Base-by-base conservation (phyloP, 768 basidiomycete genomes). In the Russula sp. region DNA sequence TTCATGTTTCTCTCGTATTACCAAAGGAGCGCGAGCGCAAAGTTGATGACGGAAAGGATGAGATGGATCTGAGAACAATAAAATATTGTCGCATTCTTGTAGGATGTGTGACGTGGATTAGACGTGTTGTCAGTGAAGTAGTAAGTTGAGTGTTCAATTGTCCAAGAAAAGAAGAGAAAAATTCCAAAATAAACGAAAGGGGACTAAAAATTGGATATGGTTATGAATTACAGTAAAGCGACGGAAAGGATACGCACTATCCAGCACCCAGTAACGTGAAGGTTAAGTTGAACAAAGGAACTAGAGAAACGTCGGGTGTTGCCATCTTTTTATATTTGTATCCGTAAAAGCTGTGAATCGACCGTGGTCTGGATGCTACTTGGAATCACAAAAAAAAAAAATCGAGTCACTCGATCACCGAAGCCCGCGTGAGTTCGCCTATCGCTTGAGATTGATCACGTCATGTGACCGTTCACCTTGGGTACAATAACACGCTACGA, bases 11-110 rank as follows among this genome's bases (percentile, higher is more conserved):
- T 40, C 38, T n/a, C 42, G 42, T n/a, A 44, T n/a, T 44, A n/a
- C 42, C 18, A n/a, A 7, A 16, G 46, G 4, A n/a, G 24, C 5
- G 54, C 59, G 30, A 61, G 30, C 18, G 38, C 28, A 8, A 38
- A 56, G 18, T 18, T 49, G 48, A 48, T 38, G 32, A 56, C 4
- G 30, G 53, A 55, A 42, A 48, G 22, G 53, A 55, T 34, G 53
- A 64, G 24, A n/a, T 50, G 1, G 28, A 36, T 30, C 18, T 30
- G 46, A 5, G 53, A 28, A 61, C 0, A n/a, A 49, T 56, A 30
- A 32, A 6, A 32, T 7, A 11, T 7, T 32, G 28, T 18, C 38
- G 53, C 64, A 65, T 61, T 50, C 44, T 51, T 16, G 16, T 18
- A 40, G 14, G 16, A 40, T 4, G n/a, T 20, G n/a, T 40, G n/a